A percentile compares a stretch with the other conserved stretches of the same genome.
phyloP scores from a whole-genome alignment of 139 green algal genomes.

The Haematococcus sp. region DNA sequence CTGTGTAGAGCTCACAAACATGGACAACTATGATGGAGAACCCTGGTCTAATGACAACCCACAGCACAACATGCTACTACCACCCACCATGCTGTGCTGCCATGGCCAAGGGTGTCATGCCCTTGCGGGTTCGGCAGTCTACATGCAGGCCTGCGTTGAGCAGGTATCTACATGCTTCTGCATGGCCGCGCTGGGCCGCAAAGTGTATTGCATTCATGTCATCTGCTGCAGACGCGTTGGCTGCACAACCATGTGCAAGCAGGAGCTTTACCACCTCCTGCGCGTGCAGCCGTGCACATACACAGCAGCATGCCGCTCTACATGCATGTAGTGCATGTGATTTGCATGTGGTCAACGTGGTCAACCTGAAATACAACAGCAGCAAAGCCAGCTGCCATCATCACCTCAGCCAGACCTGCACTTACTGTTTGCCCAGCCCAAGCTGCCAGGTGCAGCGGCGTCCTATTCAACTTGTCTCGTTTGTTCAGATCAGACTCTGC shows the following conservation, averaged over 20 bases:
- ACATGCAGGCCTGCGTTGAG: constrained; percentile 59
- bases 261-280: constrained; percentile 64
- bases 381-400: background rate
- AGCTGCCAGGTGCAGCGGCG: constrained; percentile 70
- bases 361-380: no score
- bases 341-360: no score
- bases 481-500: constrained; percentile 28
- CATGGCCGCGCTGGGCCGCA: constrained; percentile 64
- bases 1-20: background rate
- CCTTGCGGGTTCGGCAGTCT: constrained; percentile 70
- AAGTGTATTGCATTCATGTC: constrained; percentile 81
- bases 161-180: constrained; percentile 41
- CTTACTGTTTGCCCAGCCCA: constrained; percentile 69
- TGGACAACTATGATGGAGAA: no score
- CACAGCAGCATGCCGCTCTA: background rate
- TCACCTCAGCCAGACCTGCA: background rate
- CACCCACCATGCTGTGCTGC: constrained; percentile 48
- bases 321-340: background rate
- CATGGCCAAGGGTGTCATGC: constrained; percentile 61
- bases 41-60: no score
- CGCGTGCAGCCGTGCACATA: background rate
- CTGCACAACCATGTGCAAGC: constrained; percentile 44
- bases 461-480: constrained; percentile 55
- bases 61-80: no score
- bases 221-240: constrained; percentile 48